Evolutionary conservation across 1,284 basidiomycete species (phyloP).

Genomic region (Rhodotorula glutinis): DNA sequence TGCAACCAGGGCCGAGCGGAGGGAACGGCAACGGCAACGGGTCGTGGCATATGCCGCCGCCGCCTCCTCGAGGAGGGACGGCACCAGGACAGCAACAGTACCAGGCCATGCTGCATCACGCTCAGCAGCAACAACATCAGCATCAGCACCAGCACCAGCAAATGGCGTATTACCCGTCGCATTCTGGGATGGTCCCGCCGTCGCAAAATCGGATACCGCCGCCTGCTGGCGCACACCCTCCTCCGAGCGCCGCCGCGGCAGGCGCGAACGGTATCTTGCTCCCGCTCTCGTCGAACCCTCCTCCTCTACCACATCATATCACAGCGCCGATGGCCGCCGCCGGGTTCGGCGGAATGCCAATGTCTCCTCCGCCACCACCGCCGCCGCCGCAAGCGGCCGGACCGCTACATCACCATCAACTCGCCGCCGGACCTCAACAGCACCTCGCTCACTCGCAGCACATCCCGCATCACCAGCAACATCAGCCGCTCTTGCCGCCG

Average conservation of each 20-base stretch:
- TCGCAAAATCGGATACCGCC: background rate
- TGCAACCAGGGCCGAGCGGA: background rate
- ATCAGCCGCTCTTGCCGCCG: constrained; percentile 8
- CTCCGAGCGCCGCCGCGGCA: background rate
- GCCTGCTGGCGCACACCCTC: background rate
- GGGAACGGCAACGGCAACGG: background rate
- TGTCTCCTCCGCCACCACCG: background rate
- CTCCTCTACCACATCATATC: constrained; percentile 17
- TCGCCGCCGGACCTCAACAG: too few species aligned
- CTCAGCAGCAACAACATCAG: too few species aligned
- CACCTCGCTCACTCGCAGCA: too few species aligned
- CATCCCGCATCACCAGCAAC: background rate
- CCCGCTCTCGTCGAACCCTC: constrained; percentile 23
- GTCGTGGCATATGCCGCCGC: too few species aligned
- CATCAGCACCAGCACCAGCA: too few species aligned
- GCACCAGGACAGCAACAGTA: too few species aligned
- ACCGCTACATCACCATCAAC: too few species aligned
- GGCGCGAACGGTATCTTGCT: constrained; percentile 24
- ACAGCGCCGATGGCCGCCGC: background rate
- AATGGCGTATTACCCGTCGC: background rate
- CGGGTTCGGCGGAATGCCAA: background rate
- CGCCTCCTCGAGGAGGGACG: too few species aligned
- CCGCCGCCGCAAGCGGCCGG: background rate
- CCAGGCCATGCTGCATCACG: too few species aligned
- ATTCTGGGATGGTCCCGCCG: too few species aligned